phyloP scores from a whole-genome alignment of 2,329 filamentous ascomycete genomes.

The Sporothrix sp. region DNA sequence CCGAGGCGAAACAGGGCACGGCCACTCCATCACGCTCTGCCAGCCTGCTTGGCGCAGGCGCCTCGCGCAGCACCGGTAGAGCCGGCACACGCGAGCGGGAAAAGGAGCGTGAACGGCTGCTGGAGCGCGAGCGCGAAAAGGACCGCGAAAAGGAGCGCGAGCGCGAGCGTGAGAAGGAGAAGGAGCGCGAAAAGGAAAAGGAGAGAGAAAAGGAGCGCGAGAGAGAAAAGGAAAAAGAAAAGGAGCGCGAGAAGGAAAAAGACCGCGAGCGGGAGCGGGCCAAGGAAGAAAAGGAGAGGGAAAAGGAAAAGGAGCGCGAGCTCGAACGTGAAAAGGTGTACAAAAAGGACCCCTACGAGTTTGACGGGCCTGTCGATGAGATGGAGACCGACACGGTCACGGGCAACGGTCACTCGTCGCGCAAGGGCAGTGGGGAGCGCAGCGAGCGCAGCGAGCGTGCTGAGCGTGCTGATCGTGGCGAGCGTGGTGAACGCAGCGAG shows the following conservation, averaged over 20 bases:
- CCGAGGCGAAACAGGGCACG: slow-evolving; percentile 23
- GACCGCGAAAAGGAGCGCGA: slow-evolving; percentile 11
- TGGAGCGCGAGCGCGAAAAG: slow-evolving; percentile 18
- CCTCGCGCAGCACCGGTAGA: slow-evolving; percentile 17
- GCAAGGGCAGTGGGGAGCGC: slow-evolving; percentile 22
- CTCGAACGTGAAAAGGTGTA: slow-evolving; percentile 25
- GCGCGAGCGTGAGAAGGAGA: slow-evolving; percentile 16
- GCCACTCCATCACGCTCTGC: slow-evolving; percentile 17
- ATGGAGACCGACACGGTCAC: slow-evolving; percentile 31
- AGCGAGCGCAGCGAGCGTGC: background rate
- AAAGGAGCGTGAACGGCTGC: too few species aligned
- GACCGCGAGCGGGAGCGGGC: slow-evolving; percentile 13
- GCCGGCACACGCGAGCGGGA: slow-evolving; percentile 20
- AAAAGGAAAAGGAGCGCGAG: slow-evolving; percentile 15
- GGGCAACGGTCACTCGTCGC: slow-evolving; percentile 28
- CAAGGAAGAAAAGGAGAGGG: slow-evolving; percentile 14
- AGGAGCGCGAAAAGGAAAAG: slow-evolving; percentile 23
- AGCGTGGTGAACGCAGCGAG: slow-evolving; percentile 26
- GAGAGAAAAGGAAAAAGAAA: slow-evolving; percentile 16
- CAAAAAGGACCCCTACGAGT: slow-evolving; percentile 29
- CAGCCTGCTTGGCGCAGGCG: slow-evolving; percentile 18
- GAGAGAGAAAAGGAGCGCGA: slow-evolving; percentile 24
- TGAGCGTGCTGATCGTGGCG: slow-evolving; percentile 22
- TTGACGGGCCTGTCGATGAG: slow-evolving; percentile 34
- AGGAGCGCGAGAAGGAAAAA: slow-evolving; percentile 21